Conservation (phyloP, 2,329 filamentous ascomycete species). For the Nemania diffusa region DNA sequence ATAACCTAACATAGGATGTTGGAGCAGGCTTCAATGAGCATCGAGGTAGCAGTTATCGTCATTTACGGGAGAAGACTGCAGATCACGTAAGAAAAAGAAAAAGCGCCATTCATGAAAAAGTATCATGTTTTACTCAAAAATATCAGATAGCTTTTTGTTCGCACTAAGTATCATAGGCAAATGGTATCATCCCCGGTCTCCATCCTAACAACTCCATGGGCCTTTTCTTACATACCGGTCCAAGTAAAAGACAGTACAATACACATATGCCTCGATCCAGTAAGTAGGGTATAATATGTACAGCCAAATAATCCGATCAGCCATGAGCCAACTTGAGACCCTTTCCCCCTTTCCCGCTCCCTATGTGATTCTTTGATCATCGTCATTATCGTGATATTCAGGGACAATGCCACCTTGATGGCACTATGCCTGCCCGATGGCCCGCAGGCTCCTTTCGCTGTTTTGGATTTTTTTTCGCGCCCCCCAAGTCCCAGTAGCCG, state of each 20-base stretch:
- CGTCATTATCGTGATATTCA: constrained; percentile 31
- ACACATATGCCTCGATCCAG: constrained; percentile 29
- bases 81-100: neutral
- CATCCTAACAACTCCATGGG: constrained; percentile 26
- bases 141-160: constrained; percentile 9
- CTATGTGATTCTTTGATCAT: constrained; percentile 28
- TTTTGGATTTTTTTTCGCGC: constrained; percentile 19
- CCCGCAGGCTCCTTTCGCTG: constrained; percentile 9
- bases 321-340: constrained; percentile 6
- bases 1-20: neutral
- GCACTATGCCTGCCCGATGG: constrained; percentile 4
- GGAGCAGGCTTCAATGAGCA: neutral
- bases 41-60: constrained; percentile 1
- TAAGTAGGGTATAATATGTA: constrained; percentile 31
- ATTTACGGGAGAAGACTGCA: neutral
- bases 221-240: constrained; percentile 16
- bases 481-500: constrained; percentile 20
- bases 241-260: constrained; percentile 30
- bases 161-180: constrained; percentile 11
- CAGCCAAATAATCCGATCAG: constrained; percentile 20
- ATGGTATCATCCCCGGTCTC: constrained; percentile 21
- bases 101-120: neutral
- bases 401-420: constrained; percentile 18
- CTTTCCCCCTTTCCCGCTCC: neutral
- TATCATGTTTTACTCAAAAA: neutral